Base-by-base conservation (phyloP, 2,329 filamentous ascomycete species). In the Epichloe elymi region DNA sequence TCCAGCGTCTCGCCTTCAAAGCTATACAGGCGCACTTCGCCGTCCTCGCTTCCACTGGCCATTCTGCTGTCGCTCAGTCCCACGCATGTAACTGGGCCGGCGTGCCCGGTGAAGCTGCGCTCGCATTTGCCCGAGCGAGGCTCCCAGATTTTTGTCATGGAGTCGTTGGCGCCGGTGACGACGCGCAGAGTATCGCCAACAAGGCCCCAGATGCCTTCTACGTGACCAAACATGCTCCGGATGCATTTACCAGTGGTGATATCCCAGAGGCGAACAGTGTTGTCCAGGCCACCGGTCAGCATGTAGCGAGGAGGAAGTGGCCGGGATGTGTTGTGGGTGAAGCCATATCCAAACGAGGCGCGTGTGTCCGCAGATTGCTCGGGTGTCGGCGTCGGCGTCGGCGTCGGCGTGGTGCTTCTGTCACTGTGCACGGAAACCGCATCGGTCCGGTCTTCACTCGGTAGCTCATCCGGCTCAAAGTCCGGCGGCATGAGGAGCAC, bases 131-230 rank as follows among this genome's bases (percentile, higher is more conserved):
- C 93, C 1, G 86, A 90, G 52, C 89, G 75, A 15, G 91, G 86
- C 68, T 97, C 91, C 93, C 93, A 98, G 35, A 78, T 66, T 71
- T 97, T 97, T 60, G 95, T 86, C 81, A 91, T 94, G 41, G 88
- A 83, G 67, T 98, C 93, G 65, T 97, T 89, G 11, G 88, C 86
- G 0, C 90, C 91, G 17, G 85, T 88, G 14, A 97, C 88, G 15
- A 95, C 81, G 11, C 93, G 82, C 19, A 97, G 72, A 1, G 86
- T 90, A 67, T 97, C 91, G 3, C 87, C 91, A 0, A 86, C 88
- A 3, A 98, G 75, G 5, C 87, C 86, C 93, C 93, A 98, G 19
- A 98, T 85, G 35, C 93, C 93, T 66, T 98, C 93, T 20, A 98
- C 79, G 61, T 98, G 93, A 0, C 93, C 93, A 64, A 97, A 98